Evolutionary conservation across 225 moss, liverwort and hornwort species (phyloP), one percentile per base, ranked within the genome.

Genomic region (Marchantia paleacea): DNA sequence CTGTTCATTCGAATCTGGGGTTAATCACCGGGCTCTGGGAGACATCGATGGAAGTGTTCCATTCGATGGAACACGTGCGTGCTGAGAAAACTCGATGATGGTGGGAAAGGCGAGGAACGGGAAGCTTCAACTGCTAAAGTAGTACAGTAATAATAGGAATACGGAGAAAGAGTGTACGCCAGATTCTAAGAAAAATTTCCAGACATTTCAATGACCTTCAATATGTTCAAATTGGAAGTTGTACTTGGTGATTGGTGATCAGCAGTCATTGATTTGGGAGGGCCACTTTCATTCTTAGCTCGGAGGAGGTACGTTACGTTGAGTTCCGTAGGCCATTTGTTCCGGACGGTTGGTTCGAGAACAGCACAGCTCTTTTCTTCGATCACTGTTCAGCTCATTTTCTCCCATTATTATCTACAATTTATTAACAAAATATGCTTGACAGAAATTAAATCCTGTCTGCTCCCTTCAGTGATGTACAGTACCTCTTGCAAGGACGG

Each of bases 331-430:
- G 60, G 60, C 60, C 60, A 60, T 60, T 20, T 60, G 60, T 15
- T 60, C 60, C 60, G 60, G 60, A 60, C 60, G 60, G 60, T 60
- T 60, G 22, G 60, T 60, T 60, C 60, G 60, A 60, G 60, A 60
- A 15, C 19, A 60, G 55, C 13, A 18, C 13, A 18, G 55, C 12
- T 55, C 18, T 55, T 12, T 55, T 55, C 12, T 55, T 55, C 18
- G 0, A 55, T 55, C 12, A 12, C 13, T 55, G 12, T 55, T 55
- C 55, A 4, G 55, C 18, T 55, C 55, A 55, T 12, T 12, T 18
- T 55, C 18, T 55, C 18, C 55, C 55, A 55, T 39, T 39, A 39
- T 39, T 39, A 39, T 39, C 39, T 39, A 2, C 39, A 39, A 39
- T 39, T 39, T 39, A 39, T 39, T 39, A 39, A 39, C 39, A 39